Percentiles rank a stretch among this genome's conserved stretches.
Evolutionary conservation across 257 asterid genomes (phyloP).

Genomic region (Solanum raphanifolium): DNA sequence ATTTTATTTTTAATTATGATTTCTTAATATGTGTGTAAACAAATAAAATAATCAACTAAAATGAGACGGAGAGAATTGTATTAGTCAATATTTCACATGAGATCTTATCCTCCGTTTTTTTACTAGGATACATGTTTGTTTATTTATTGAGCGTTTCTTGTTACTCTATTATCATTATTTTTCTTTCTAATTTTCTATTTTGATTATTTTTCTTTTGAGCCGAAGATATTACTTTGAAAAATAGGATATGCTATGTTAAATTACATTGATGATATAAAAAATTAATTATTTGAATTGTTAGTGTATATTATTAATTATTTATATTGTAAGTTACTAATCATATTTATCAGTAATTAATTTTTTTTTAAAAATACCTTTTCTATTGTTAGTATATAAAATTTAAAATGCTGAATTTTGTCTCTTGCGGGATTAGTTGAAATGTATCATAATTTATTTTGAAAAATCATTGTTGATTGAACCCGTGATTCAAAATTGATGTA

Average conservation of each 20-base stretch:
- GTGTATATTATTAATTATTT: too few relatives aligned
- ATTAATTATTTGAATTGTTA: neutral
- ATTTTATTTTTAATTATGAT: too few relatives aligned
- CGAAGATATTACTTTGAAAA: neutral
- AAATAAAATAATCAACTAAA: too few relatives aligned
- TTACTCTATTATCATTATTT: too few relatives aligned
- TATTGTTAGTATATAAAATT: neutral
- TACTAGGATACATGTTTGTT: neutral
- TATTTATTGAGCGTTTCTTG: neutral
- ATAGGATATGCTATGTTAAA: neutral
- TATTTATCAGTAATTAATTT: too few relatives aligned
- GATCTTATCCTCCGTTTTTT: neutral
- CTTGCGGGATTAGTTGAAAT: neutral
- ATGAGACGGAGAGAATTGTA: too few relatives aligned
- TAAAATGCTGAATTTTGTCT: too few relatives aligned
- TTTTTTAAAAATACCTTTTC: neutral
- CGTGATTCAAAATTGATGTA: neutral
- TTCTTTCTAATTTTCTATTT: too few relatives aligned
- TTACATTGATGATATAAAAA: neutral
- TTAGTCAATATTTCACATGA: neutral
- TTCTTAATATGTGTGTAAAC: too few relatives aligned
- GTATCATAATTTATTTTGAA: neutral
- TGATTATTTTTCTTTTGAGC: neutral
- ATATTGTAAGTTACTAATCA: too few relatives aligned
- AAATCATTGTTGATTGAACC: neutral